Evolutionary conservation across 352 stramenopile species (phyloP).

Genomic region (Globisporangium iwayamae): DNA sequence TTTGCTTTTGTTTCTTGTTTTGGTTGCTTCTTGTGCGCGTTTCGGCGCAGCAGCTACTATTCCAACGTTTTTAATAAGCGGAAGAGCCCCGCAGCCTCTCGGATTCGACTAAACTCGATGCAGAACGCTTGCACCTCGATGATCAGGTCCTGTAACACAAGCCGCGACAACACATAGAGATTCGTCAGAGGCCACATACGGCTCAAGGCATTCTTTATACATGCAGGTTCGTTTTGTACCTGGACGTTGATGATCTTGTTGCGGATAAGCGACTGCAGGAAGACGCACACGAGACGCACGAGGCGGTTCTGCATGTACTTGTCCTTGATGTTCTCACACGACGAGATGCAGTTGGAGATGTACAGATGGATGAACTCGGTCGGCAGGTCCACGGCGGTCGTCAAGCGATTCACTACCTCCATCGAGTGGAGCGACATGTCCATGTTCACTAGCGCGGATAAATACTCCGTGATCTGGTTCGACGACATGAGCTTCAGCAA

Average conservation of each 20-base stretch:
- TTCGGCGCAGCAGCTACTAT: constrained; percentile 31
- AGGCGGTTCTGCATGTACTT: constrained; percentile 98
- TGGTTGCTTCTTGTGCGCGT: constrained; percentile 14
- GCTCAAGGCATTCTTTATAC: not conserved
- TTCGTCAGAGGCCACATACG: no score
- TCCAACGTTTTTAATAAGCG: constrained; percentile 96
- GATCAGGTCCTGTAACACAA: constrained; percentile 90
- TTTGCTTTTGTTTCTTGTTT: constrained; percentile 15
- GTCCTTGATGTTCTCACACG: constrained; percentile 98
- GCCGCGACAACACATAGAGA: not conserved
- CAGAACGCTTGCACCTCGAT: constrained; percentile 99
- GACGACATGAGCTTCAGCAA: constrained; percentile 90
- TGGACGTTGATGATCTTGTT: constrained; percentile 99
- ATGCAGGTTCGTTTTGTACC: constrained; percentile 41
- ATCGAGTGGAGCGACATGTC: constrained; percentile 99
- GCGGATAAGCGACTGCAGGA: constrained; percentile 97
- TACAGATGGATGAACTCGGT: constrained; percentile 99
- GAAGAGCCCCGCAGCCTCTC: constrained; percentile 96
- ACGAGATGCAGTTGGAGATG: constrained; percentile 98
- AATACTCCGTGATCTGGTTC: constrained; percentile 94
- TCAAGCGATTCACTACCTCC: constrained; percentile 95
- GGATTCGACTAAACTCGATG: constrained; percentile 98
- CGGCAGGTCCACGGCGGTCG: constrained; percentile 90
- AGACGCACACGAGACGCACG: constrained; percentile 97
- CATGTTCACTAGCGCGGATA: constrained; percentile 97